A percentile compares a stretch with the other conserved stretches of the same genome.
Conservation (phyloP, 768 basidiomycete genomes). For the Auricularia auricula-judae region DNA sequence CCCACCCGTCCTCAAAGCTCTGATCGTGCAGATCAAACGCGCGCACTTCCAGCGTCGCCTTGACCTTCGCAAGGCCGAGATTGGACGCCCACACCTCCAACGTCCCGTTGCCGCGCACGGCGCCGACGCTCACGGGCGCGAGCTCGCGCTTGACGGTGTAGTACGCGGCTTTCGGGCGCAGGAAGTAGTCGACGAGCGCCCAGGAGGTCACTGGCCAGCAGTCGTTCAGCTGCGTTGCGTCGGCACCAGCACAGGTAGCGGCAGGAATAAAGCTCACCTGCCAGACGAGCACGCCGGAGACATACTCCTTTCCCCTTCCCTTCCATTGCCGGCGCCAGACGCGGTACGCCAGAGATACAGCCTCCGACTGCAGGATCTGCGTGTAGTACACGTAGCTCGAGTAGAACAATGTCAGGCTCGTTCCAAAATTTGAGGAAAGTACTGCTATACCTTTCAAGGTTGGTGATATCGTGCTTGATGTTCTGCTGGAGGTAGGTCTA, state of each 20-base stretch:
- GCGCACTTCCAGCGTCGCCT: slow-evolving; percentile 51
- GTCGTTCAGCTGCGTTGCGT: slow-evolving; percentile 53
- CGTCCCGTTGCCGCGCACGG: slow-evolving; percentile 18
- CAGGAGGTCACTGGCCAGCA: slow-evolving; percentile 94
- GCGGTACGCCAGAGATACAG: slow-evolving; percentile 78
- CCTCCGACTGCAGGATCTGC: slow-evolving; percentile 93
- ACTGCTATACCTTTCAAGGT: slow-evolving; percentile 59
- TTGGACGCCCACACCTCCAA: slow-evolving; percentile 88
- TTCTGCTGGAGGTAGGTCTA: too few relatives aligned
- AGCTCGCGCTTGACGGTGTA: slow-evolving; percentile 82
- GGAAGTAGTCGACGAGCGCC: slow-evolving; percentile 89
- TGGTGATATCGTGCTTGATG: slow-evolving; percentile 28
- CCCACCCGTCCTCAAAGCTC: slow-evolving; percentile 48
- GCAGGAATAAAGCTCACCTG: slow-evolving; percentile 43
- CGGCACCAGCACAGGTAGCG: not conserved
- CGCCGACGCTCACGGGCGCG: slow-evolving; percentile 60
- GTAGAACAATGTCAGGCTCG: not conserved
- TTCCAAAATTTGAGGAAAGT: too few relatives aligned
- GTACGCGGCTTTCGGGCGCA: slow-evolving; percentile 87
- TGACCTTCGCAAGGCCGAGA: slow-evolving; percentile 48
- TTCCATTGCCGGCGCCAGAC: slow-evolving; percentile 89
- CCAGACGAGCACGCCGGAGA: slow-evolving; percentile 90
- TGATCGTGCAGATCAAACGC: slow-evolving; percentile 48
- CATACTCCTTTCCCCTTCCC: slow-evolving; percentile 77
- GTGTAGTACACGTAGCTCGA: slow-evolving; percentile 84